phyloP scores from a whole-genome alignment of 129 eudicot genomes.

The Chrysanthemum makinoi region DNA sequence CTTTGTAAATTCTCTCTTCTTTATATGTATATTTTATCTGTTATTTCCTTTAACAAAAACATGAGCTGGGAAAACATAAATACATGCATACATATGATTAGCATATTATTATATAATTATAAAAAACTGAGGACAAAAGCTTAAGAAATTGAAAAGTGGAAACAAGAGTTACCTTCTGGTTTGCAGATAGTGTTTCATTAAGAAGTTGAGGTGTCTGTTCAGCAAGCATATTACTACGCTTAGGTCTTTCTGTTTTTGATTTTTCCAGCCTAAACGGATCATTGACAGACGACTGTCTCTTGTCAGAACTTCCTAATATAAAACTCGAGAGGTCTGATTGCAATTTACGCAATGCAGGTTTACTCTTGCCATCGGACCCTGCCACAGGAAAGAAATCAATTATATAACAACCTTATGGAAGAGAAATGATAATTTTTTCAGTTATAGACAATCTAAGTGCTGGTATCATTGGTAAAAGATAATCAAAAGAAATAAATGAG shows the following conservation, averaged over 20 bases:
- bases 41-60: too few species aligned
- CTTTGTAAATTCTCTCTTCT: too few species aligned
- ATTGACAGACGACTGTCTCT: slow-evolving; percentile 39
- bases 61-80: too few species aligned
- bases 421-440: neutral
- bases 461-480: neutral
- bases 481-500: neutral
- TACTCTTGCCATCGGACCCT: slow-evolving; percentile 53
- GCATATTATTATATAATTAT: too few species aligned
- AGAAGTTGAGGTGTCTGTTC: slow-evolving; percentile 68
- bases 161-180: slow-evolving; percentile 67
- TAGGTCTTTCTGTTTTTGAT: slow-evolving; percentile 82
- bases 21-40: too few species aligned
- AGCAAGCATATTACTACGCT: slow-evolving; percentile 46
- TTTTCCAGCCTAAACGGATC: slow-evolving; percentile 52
- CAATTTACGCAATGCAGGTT: slow-evolving; percentile 61
- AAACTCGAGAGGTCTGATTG: slow-evolving; percentile 47
- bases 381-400: slow-evolving; percentile 25
- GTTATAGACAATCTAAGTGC: neutral
- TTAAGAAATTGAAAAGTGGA: too few species aligned
- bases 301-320: slow-evolving; percentile 42
- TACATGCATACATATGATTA: too few species aligned
- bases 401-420: slow-evolving; percentile 1
- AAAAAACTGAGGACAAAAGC: too few species aligned
- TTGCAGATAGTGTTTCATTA: slow-evolving; percentile 55